These are phyloP conservation scores for Plasmodium cynomolgi DNA, from an alignment of 169 alveolate species.

Conservation along the genomic window DNA sequence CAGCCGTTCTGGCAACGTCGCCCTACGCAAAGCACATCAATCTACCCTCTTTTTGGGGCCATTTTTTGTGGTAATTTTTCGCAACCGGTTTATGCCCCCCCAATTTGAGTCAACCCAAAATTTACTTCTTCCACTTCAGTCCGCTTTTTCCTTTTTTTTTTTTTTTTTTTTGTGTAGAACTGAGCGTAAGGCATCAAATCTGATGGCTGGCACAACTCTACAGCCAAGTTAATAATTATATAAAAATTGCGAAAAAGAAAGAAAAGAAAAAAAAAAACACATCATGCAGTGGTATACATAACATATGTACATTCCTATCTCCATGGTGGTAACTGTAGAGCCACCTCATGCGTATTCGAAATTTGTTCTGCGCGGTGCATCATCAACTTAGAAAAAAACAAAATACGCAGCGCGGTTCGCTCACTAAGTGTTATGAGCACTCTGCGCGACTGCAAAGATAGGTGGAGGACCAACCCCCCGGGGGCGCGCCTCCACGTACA, in stretches of 20 bases:
- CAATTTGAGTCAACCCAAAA: neutral
- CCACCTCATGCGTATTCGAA: neutral
- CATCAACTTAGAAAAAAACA: neutral
- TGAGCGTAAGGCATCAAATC: neutral
- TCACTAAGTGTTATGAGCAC: neutral
- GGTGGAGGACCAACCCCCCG: too few species aligned
- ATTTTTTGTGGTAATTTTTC: neutral
- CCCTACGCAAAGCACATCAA: neutral
- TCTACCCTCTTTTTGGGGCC: neutral
- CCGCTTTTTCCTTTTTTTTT: neutral
- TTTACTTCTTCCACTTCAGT: neutral
- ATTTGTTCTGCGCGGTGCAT: neutral
- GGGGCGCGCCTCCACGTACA: too few species aligned
- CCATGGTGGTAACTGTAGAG: neutral
- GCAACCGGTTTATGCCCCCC: neutral
- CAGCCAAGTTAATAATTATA: neutral
- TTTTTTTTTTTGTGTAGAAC: constrained; percentile 8
- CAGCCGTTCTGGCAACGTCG: neutral
- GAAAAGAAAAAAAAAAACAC: neutral
- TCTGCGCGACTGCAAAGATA: neutral
- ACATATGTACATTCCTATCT: neutral
- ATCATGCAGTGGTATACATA: neutral
- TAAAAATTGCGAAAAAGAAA: neutral
- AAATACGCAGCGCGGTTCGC: neutral
- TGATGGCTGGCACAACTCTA: neutral